A percentile compares a stretch with the other conserved stretches of the same genome.
Conservation (phyloP, 78 protist genomes). For the Speleostelium caveatum region DNA sequence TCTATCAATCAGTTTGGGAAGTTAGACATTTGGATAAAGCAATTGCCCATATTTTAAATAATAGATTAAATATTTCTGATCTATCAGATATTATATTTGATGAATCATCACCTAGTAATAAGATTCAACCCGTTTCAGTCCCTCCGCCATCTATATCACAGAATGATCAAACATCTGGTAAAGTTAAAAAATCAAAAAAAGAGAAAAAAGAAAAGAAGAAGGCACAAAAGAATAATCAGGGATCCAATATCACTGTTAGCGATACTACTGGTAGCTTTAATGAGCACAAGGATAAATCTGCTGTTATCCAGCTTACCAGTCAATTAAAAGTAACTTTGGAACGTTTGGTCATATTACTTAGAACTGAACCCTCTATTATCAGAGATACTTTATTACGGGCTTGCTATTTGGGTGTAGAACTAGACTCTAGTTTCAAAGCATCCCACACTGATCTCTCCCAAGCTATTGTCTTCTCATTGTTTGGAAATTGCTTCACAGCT, state of each 20-base stretch:
- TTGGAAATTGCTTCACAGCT: slow-evolving; percentile 71
- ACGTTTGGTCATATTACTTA: slow-evolving; percentile 30
- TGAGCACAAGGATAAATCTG: no score
- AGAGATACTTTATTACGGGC: slow-evolving; percentile 48
- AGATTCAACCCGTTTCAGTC: no score
- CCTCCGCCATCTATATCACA: no score
- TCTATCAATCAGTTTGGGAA: slow-evolving; percentile 74
- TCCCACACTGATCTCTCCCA: slow-evolving; percentile 52
- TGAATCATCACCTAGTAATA: no score
- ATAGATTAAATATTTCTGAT: slow-evolving; percentile 24
- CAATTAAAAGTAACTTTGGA: slow-evolving; percentile 45
- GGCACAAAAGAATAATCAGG: not conserved
- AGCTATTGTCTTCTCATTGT: slow-evolving; percentile 63
- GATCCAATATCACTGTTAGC: not conserved
- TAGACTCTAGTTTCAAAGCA: slow-evolving; percentile 22
- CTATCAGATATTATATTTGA: not conserved
- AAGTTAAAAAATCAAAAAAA: not conserved
- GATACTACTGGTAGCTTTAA: no score
- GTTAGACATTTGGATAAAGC: slow-evolving; percentile 61
- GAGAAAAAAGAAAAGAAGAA: not conserved
- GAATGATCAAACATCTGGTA: not conserved
- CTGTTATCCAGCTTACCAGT: slow-evolving; percentile 46
- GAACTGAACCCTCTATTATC: slow-evolving; percentile 60
- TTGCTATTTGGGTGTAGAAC: slow-evolving; percentile 44
- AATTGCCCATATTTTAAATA: slow-evolving; percentile 42